Conservation (phyloP, 345 rosid genomes). For the Tarenaya hassleriana region DNA sequence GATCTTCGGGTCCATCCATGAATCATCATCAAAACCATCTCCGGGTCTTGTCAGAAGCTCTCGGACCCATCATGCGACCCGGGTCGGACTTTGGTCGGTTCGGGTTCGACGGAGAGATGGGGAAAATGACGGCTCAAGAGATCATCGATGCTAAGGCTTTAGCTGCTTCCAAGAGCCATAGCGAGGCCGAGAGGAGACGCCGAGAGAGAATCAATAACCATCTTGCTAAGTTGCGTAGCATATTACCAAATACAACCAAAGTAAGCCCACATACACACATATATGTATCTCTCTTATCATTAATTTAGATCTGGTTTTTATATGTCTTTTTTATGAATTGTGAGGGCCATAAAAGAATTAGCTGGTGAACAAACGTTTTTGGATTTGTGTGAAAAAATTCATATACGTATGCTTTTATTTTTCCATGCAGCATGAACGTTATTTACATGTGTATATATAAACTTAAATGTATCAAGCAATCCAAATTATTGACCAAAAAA, state of each 20-base stretch:
- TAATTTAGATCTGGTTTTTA: no score
- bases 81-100: constrained; percentile 47
- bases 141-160: constrained; percentile 97
- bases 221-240: constrained; percentile 84
- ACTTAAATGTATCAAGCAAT: not conserved
- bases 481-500: not conserved
- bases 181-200: constrained; percentile 95
- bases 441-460: not conserved
- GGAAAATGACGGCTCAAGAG: constrained; percentile 87
- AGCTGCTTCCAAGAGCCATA: constrained; percentile 96
- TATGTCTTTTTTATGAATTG: no score
- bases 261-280: constrained; percentile 36
- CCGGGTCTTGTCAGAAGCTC: constrained; percentile 67
- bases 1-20: constrained; percentile 33
- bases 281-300: not conserved
- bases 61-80: constrained; percentile 60
- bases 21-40: constrained; percentile 53
- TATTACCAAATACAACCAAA: constrained; percentile 93
- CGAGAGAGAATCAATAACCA: constrained; percentile 95
- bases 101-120: constrained; percentile 77
- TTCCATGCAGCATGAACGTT: constrained; percentile 4
- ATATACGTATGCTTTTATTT: no score
- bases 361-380: no score
- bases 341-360: no score
- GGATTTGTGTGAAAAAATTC: no score